Evolutionary conservation across 163 green algal genomes (phyloP).

Genomic region (Coccomyxa subellipsoidea): DNA sequence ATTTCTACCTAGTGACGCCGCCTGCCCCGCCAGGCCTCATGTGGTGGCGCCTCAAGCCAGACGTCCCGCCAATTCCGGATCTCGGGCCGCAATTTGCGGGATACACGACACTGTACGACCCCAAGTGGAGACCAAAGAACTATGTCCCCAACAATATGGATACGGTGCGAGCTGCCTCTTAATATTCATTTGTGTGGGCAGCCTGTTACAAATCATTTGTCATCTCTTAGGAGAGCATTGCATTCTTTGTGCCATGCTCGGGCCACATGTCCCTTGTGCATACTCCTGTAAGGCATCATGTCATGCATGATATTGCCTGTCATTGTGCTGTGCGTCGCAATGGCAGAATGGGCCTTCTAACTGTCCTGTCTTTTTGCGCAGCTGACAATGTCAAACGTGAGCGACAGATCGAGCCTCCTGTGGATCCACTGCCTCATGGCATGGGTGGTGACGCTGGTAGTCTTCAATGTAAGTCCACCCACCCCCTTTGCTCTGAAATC

Average conservation of each 20-base stretch:
- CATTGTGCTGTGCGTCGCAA: too few species aligned
- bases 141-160: neutral
- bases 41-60: conserved; percentile 2
- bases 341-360: too few species aligned
- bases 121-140: neutral
- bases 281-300: too few species aligned
- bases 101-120: conserved; percentile 15
- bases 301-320: too few species aligned
- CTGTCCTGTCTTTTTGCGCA: too few species aligned
- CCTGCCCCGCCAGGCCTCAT: conserved; percentile 10
- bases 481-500: neutral
- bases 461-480: conserved; percentile 25
- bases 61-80: neutral
- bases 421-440: conserved; percentile 56
- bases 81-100: neutral
- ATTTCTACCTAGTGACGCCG: neutral
- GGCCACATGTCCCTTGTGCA: too few species aligned
- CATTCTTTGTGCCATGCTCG: too few species aligned
- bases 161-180: neutral
- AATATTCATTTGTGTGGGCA: neutral
- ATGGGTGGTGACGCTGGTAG: conserved; percentile 54
- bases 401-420: conserved; percentile 32
- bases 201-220: too few species aligned
- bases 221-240: too few species aligned
- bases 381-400: conserved; percentile 12